Evolutionary conservation across 208 protist genomes (phyloP).

Genomic region (Leishmania gerbilli): DNA sequence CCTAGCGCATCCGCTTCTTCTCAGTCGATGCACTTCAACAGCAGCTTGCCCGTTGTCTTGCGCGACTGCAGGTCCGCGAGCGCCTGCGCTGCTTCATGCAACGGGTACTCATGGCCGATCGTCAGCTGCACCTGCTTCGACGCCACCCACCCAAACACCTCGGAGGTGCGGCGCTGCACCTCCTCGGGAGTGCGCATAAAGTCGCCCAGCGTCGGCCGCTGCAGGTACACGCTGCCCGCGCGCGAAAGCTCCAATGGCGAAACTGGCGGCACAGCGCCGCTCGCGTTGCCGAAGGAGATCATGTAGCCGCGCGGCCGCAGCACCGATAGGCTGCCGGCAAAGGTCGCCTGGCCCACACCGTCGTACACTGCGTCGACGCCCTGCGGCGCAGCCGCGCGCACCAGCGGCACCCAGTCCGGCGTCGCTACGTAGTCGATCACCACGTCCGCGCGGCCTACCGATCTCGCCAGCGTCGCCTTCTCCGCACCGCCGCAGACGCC

Average conservation of each 20-base stretch:
- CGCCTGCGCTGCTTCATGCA: conserved; percentile 58
- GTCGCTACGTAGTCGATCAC: conserved; percentile 71
- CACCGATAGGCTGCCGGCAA: conserved; percentile 61
- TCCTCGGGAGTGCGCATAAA: conserved; percentile 54
- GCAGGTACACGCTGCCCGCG: conserved; percentile 79
- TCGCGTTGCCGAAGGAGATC: conserved; percentile 92
- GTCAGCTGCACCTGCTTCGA: conserved; percentile 50
- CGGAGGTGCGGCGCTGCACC: conserved; percentile 35
- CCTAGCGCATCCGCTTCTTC: neutral
- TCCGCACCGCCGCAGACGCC: conserved; percentile 72
- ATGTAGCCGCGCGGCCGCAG: conserved; percentile 82
- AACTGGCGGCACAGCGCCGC: conserved; percentile 73
- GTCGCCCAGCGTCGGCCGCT: conserved; percentile 74
- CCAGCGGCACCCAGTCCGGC: conserved; percentile 56
- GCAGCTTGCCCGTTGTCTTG: conserved; percentile 62
- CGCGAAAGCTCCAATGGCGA: conserved; percentile 57
- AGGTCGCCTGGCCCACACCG: conserved; percentile 87
- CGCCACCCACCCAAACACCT: conserved; percentile 72
- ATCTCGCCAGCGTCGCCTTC: conserved; percentile 65
- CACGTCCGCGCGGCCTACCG: conserved; percentile 56
- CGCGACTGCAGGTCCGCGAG: conserved; percentile 53
- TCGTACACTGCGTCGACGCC: conserved; percentile 88
- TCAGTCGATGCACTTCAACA: conserved; percentile 31
- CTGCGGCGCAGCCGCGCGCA: conserved; percentile 49
- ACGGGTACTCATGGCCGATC: conserved; percentile 47